Conservation (phyloP, 371 early-diverging fungal species). For the Rhizopus arrhizus region DNA sequence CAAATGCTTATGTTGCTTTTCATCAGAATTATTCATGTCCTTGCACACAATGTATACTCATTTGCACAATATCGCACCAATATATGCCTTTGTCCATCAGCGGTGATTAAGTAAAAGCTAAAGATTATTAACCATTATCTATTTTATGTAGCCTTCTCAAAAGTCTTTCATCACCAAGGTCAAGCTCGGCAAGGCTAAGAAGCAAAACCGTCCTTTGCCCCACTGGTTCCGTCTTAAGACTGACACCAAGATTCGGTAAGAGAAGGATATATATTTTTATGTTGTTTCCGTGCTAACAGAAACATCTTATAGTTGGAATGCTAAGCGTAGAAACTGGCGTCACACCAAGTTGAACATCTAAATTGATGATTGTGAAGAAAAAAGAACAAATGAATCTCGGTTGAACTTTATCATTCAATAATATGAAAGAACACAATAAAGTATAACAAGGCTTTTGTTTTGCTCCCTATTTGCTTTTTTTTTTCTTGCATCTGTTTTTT, state of each 20-base stretch:
- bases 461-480: too few species aligned
- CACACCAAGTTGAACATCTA: conserved; percentile 97
- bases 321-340: conserved; percentile 99
- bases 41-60: too few species aligned
- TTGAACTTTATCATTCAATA: neutral
- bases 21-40: too few species aligned
- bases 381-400: neutral
- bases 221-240: conserved; percentile 97
- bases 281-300: neutral
- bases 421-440: too few species aligned
- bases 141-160: conserved; percentile 75
- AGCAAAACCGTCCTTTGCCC: conserved; percentile 98
- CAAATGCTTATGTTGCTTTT: neutral
- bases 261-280: neutral
- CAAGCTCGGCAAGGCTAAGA: conserved; percentile 96
- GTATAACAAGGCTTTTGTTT: too few species aligned
- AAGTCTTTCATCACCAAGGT: conserved; percentile 97
- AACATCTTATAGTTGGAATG: conserved; percentile 78
- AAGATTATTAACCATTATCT: too few species aligned
- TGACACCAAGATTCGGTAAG: conserved; percentile 90
- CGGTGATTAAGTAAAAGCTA: neutral
- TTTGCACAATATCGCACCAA: too few species aligned
- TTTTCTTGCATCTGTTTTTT: too few species aligned
- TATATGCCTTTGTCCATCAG: neutral
- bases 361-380: conserved; percentile 22